Conservation (phyloP, 2,329 filamentous ascomycete genomes). For the Penicillium paneum region DNA sequence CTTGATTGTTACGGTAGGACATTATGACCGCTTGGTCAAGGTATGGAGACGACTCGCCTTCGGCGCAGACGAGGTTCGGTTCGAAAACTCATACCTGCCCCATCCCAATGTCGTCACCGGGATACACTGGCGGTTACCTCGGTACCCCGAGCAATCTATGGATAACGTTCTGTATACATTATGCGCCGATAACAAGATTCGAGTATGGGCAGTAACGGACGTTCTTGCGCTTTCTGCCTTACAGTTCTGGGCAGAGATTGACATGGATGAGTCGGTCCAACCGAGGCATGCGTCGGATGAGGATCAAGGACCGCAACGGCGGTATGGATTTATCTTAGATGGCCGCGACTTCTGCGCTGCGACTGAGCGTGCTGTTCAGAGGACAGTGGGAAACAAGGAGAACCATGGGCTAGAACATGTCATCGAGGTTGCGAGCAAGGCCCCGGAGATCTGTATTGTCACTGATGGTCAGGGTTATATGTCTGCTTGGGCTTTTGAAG, state of each 20-base stretch:
- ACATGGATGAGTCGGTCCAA: conserved; percentile 69
- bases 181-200: conserved; percentile 73
- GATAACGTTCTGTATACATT: conserved; percentile 90
- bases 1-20: conserved; percentile 77
- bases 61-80: conserved; percentile 75
- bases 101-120: conserved; percentile 78
- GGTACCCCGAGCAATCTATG: conserved; percentile 70
- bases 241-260: conserved; percentile 75
- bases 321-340: conserved; percentile 79
- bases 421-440: conserved; percentile 78
- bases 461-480: conserved; percentile 80
- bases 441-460: conserved; percentile 81
- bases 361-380: conserved; percentile 71
- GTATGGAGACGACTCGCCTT: conserved; percentile 88
- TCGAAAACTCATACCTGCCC: conserved; percentile 86
- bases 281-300: conserved; percentile 46
- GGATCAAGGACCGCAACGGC: conserved; percentile 41
- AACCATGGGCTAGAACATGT: conserved; percentile 77
- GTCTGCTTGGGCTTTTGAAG: conserved; percentile 90
- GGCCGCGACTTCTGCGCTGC: conserved; percentile 74
- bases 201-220: conserved; percentile 80
- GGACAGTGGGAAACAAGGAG: conserved; percentile 56
- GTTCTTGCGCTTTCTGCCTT: conserved; percentile 68
- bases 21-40: conserved; percentile 80
- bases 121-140: conserved; percentile 79